Evolutionary conservation across 768 basidiomycete species (phyloP).

Genomic region (Boletus patriciae): DNA sequence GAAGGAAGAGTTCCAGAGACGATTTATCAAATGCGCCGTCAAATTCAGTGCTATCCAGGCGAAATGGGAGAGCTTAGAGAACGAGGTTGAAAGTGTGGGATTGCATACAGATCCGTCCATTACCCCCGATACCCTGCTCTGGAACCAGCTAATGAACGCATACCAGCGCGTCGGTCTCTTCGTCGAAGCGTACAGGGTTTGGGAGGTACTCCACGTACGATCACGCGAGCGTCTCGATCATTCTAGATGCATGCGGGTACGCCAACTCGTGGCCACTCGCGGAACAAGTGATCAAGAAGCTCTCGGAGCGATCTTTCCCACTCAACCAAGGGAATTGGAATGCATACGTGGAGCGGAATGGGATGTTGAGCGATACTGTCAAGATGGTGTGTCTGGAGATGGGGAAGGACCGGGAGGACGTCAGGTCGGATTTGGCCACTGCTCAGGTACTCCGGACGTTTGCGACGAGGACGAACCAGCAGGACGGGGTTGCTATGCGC

Average conservation of each 20-base stretch:
- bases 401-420: constrained; percentile 43
- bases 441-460: constrained; percentile 57
- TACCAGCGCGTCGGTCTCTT: constrained; percentile 80
- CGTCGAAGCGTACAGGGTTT: constrained; percentile 70
- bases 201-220: constrained; percentile 73
- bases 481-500: constrained; percentile 45
- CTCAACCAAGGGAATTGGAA: constrained; percentile 76
- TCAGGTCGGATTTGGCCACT: constrained; percentile 50
- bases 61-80: constrained; percentile 32
- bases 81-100: constrained; percentile 34
- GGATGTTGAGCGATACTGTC: constrained; percentile 64
- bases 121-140: constrained; percentile 64
- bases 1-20: constrained; percentile 38
- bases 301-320: constrained; percentile 47
- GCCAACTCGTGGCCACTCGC: constrained; percentile 53
- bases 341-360: constrained; percentile 73
- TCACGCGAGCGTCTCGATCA: constrained; percentile 71
- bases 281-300: constrained; percentile 52
- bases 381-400: constrained; percentile 66
- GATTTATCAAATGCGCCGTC: constrained; percentile 31
- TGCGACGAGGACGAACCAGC: constrained; percentile 43
- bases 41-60: constrained; percentile 26
- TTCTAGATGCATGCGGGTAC: constrained; percentile 81
- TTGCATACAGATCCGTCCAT: constrained; percentile 60
- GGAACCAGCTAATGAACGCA: constrained; percentile 87